Base-by-base conservation (phyloP, 2,329 filamentous ascomycete genomes). In the Paecilomyces sp. region DNA sequence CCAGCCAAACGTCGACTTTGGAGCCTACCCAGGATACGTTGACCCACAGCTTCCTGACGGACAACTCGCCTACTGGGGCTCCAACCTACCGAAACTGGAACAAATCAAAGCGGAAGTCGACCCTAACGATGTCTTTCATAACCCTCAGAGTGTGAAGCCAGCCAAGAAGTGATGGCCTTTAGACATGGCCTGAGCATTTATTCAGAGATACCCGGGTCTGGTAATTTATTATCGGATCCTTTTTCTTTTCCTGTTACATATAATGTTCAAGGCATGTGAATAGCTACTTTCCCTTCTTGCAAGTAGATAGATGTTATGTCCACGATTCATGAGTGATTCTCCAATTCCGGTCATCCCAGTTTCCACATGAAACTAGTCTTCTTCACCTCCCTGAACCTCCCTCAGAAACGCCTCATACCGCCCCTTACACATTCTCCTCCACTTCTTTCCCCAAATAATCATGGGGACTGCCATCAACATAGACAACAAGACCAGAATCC, bases 21-120 rank as follows among this genome's bases (percentile, higher is more conserved):
- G 81, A 11, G 81, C 83, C 0, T 89, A 88, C 69, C 80, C 85
- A 0, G 86, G 85, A 1, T 88, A 88, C 63, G 81, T 88, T 2
- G 85, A 88, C 66, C 79, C 79, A 1, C 70, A 70, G 3, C 67
- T 87, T 34, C 64, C 63, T 2, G 63, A 75, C 58, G 76, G 78
- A 8, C 81, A 84, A 65, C 64, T 73, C 57, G 75, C 78, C 8
- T 87, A 87, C 66, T 87, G 83, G 83, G 80, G 80, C 0, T 64
- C 74, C 0, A 85, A 85, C 62, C 69, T 85, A 41, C 69, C 75
- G 0, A 65, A 61, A 8, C 71, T 87, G 55, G 72, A 78, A 56
- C 57, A 70, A 55, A 75, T 87, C 54, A 87, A 87, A 73, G 65
- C 71, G 5, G 72, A 68, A 1, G 80, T 80, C 70, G 85, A 87